Evolutionary conservation across 495 filamentous ascomycete species (phyloP), one percentile per base, ranked within the genome.

Genomic region (Xylaria longipes): DNA sequence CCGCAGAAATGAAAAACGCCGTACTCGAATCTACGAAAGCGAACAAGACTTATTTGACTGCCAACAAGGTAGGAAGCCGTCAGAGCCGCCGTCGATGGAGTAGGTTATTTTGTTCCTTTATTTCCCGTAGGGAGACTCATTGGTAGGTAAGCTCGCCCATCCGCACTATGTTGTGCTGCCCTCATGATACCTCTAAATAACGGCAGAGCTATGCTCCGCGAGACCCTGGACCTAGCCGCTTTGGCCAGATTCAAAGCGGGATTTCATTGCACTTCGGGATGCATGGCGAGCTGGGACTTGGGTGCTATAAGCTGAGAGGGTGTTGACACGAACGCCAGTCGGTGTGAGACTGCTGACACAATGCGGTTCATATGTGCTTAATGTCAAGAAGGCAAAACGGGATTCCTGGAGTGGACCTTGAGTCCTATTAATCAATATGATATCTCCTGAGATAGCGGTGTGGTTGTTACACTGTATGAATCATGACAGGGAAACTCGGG

Each of bases 381-480:
- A 82, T 11, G 78, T 84, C 6, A 73, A 72, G 20, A 82, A 81
- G 6, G 72, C 76, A 14, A 76, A 74, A 3, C 73, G 69, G 0
- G 81, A 1, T 84, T 84, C 67, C 58, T 65, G 27, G 69, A 71
- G 1, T 84, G 78, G 76, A 69, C 67, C 9, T 70, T 84, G 2
- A 77, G 72, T 9, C 82, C 83, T 3, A 71, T 80, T 9, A 75
- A 75, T 27, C 71, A 78, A 43, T n/a, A n/a, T n/a, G 74, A 71
- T 12, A 33, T 78, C 41, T 75, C 71, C 0, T 84, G 82, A 80
- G 81, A 81, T 14, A 78, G 73, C 33, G 84, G 84, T 5, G 65
- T 78, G 20, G 81, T 84, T 15, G 79, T 80, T 1, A 83, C 80
- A 2, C 78, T 79, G 8, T 69, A 79, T 27, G 82, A 82, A 3